Percentiles rank a stretch among this genome's conserved stretches.
These are phyloP conservation scores for Pyronema domesticum DNA, from an alignment of 495 filamentous ascomycete species.

Conservation along the genomic window DNA sequence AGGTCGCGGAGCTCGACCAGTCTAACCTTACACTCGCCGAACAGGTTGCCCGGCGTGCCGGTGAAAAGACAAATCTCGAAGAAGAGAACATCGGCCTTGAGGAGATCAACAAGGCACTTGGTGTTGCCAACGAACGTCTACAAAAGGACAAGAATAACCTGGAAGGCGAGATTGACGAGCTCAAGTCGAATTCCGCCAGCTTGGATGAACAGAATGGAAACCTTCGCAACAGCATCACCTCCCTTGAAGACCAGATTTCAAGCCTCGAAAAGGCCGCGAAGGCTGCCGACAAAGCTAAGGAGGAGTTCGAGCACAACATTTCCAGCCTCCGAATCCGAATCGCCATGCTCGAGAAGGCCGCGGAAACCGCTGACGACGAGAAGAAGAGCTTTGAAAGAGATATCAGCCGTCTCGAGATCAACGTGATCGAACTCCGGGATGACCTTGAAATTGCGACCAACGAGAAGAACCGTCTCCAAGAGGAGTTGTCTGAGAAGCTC, in stretches of 20 bases:
- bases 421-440: conserved; percentile 2
- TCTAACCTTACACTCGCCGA: neutral
- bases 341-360: conserved; percentile 2
- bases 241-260: conserved; percentile 6
- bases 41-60: neutral
- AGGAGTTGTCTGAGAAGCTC: neutral
- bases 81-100: neutral
- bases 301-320: conserved; percentile 7
- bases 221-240: conserved; percentile 9
- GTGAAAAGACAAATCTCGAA: neutral
- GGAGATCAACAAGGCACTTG: conserved; percentile 1
- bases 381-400: conserved; percentile 6
- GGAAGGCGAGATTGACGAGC: conserved; percentile 5
- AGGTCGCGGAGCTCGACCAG: conserved; percentile 10
- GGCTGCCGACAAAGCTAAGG: conserved; percentile 4
- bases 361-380: neutral
- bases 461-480: neutral
- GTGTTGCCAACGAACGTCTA: neutral
- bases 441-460: neutral
- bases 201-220: conserved; percentile 8
- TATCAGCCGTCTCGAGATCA: conserved; percentile 1
- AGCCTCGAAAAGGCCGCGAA: conserved; percentile 9
- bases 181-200: conserved; percentile 6
- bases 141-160: conserved; percentile 1
- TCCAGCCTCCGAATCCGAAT: conserved; percentile 3